These are phyloP conservation scores for Amaranthus cruentus DNA, from an alignment of 148 eudicot species.

Conservation along the genomic window DNA sequence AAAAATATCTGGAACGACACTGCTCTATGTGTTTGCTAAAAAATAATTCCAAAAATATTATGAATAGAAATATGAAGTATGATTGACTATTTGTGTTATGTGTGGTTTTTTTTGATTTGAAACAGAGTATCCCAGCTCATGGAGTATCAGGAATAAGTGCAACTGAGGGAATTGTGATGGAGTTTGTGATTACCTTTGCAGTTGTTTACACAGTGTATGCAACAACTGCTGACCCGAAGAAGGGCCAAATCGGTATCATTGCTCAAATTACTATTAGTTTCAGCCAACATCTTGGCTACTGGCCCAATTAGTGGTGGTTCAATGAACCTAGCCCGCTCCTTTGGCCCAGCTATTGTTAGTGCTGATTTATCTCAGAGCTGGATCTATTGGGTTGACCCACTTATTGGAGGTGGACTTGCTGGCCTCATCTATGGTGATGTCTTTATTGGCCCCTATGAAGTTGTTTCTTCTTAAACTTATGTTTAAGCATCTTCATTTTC, in stretches of 20 bases:
- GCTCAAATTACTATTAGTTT: constrained; percentile 84
- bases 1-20: no score
- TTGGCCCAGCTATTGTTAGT: constrained; percentile 65
- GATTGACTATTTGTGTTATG: neutral
- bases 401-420: constrained; percentile 78
- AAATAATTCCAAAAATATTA: no score
- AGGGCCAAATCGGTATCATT: constrained; percentile 62
- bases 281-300: constrained; percentile 76
- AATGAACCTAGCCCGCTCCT: constrained; percentile 91
- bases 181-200: constrained; percentile 70
- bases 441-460: constrained; percentile 37
- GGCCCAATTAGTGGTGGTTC: constrained; percentile 88
- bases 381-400: constrained; percentile 92
- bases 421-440: constrained; percentile 76
- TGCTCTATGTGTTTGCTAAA: no score
- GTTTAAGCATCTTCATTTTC: constrained; percentile 12
- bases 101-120: neutral
- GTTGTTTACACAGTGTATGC: constrained; percentile 85
- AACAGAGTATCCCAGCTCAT: constrained; percentile 61
- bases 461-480: constrained; percentile 19
- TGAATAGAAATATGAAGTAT: no score
- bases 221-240: constrained; percentile 87
- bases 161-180: constrained; percentile 65
- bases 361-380: constrained; percentile 59
- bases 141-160: constrained; percentile 55